A percentile compares a stretch with the other conserved stretches of the same genome.
These are phyloP conservation scores for Leptodontidium sp. DNA, from an alignment of 2,329 filamentous ascomycete genomes.

Conservation along the genomic window DNA sequence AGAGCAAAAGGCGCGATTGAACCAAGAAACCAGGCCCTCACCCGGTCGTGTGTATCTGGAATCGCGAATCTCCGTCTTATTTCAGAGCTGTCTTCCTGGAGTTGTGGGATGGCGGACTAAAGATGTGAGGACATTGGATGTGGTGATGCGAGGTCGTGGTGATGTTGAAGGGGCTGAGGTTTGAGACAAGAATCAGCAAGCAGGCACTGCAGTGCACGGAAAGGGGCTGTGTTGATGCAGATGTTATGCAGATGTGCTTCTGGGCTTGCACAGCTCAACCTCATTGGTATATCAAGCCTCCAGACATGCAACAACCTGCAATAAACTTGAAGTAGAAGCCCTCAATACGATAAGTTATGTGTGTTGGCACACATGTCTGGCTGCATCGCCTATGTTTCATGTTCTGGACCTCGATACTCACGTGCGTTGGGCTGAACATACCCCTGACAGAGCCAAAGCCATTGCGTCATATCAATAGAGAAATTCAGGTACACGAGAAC, in stretches of 20 bases:
- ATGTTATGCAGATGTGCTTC: background rate
- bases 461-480: constrained; percentile 21
- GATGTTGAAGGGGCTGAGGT: background rate
- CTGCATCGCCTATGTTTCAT: background rate
- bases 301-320: background rate
- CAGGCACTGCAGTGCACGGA: background rate
- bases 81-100: constrained; percentile 62
- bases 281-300: constrained; percentile 4
- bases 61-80: constrained; percentile 49
- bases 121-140: constrained; percentile 59
- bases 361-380: background rate
- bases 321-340: constrained; percentile 2
- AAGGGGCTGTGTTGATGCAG: constrained; percentile 8
- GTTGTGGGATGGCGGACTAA: constrained; percentile 63
- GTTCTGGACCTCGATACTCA: background rate
- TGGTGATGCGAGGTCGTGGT: constrained; percentile 44
- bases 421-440: constrained; percentile 3
- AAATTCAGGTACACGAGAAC: constrained; percentile 14
- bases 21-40: constrained; percentile 15
- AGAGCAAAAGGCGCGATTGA: constrained; percentile 13
- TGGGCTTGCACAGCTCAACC: background rate
- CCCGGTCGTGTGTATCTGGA: constrained; percentile 37
- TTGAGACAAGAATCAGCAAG: background rate
- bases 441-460: constrained; percentile 15
- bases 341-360: background rate